Conservation (phyloP, 179 eudicot genomes). For the Pouteria campechiana region DNA sequence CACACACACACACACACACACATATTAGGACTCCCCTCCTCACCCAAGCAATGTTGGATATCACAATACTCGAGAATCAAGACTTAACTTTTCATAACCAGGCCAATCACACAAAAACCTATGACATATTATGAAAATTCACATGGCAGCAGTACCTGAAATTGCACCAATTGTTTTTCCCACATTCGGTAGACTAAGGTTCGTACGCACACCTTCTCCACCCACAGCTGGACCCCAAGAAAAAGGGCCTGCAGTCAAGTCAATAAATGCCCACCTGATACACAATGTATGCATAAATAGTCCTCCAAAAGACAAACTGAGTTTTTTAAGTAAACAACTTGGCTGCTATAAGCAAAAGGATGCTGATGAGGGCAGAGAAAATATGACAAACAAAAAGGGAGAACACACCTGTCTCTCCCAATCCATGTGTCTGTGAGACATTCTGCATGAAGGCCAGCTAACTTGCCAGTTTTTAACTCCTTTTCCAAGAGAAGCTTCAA, state of each 20-base stretch:
- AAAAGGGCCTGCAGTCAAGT: constrained; percentile 92
- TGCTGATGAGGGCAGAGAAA: too few species aligned
- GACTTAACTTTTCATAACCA: too few species aligned
- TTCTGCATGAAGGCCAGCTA: constrained; percentile 65
- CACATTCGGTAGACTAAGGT: constrained; percentile 87
- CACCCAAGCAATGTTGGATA: too few species aligned
- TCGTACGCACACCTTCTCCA: constrained; percentile 99
- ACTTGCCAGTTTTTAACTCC: constrained; percentile 66
- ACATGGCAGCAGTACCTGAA: constrained; percentile 36
- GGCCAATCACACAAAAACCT: background rate
- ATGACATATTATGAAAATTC: background rate
- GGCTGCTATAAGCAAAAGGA: too few species aligned
- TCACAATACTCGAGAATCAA: too few species aligned
- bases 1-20: too few species aligned
- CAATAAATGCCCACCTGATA: constrained; percentile 90
- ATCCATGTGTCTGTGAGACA: constrained; percentile 97
- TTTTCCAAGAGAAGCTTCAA: constrained; percentile 44
- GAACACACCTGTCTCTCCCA: constrained; percentile 66
- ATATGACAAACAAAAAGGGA: too few species aligned
- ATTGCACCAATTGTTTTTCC: constrained; percentile 86
- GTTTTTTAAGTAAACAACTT: too few species aligned
- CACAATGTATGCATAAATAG: background rate
- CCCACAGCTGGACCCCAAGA: constrained; percentile 99
- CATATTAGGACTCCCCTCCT: too few species aligned
- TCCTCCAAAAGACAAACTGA: background rate